Base-by-base conservation (phyloP, 345 rosid genomes). In the Nasturtium officinale region DNA sequence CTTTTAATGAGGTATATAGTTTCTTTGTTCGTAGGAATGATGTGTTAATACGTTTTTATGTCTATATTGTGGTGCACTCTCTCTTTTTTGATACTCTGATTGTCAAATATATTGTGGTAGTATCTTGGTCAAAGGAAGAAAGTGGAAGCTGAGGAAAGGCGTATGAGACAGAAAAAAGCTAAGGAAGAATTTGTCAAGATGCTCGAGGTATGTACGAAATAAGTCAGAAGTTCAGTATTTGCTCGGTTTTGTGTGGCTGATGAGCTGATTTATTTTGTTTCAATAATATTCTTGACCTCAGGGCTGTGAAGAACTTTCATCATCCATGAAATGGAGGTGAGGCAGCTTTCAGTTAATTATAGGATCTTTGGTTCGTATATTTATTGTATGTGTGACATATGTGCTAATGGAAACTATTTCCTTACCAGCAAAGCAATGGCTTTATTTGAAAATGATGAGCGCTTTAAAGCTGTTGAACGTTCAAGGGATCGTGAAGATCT, bases 101-200 rank as follows among this genome's bases (percentile, higher is more conserved):
- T 70, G 80, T 53, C 56, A 52, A 65, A 58, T 71, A 7, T 20
- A 33, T 15, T 51, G 25, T 69, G 26, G 37, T 72, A 93, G 98
- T 91, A 91, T 79, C 84, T 95, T 85, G 99, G 99, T 82, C 99
- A 95, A 84, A 85, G 97, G 66, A 95, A 80, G 78, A 95, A 95
- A 73, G 70, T 90, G 54, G 99, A 95, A 78, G 99, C 97, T 54
- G 99, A 91, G 84, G 99, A 90, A 81, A 90, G 90, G 77, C 93
- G 98, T 43, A 51, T 84, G 74, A 95, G 89, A 77, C 99, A 90
- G 89, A 95, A 91, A 84, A 87, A 92, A 80, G 97, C 99, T 12
- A 84, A 90, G 38, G 98, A 90, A 80, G 97, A 88, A 65, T 95
- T 87, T 77, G 82, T 86, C 18, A 91, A 86, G 82, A 95, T 95